A percentile compares a stretch with the other conserved stretches of the same genome.
phyloP scores from a whole-genome alignment of 352 stramenopile species.

The Globisporangium parvum region DNA sequence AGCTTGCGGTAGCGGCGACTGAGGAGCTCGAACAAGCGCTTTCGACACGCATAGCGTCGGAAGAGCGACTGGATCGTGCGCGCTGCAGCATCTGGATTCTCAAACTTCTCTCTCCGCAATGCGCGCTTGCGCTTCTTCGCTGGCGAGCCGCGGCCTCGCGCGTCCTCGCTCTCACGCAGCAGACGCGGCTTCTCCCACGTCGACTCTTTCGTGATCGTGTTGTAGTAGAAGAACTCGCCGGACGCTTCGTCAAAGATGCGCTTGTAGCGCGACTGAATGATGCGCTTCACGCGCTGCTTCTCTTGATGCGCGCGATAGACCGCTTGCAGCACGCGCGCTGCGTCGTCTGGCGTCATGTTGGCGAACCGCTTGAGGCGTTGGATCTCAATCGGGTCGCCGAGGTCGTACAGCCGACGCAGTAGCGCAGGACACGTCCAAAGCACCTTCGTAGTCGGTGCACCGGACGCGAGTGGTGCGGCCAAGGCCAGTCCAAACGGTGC shows the following conservation, averaged over 20 bases:
- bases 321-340: conserved; percentile 49
- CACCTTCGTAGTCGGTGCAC: conserved; percentile 14
- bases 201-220: conserved; percentile 59
- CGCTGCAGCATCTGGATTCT: conserved; percentile 31
- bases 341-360: conserved; percentile 43
- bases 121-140: conserved; percentile 4
- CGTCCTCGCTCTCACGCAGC: conserved; percentile 14
- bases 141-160: background rate
- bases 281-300: conserved; percentile 27
- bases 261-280: conserved; percentile 47
- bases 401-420: conserved; percentile 46
- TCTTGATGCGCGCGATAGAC: conserved; percentile 35
- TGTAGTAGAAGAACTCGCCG: conserved; percentile 65
- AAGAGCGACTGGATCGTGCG: conserved; percentile 57
- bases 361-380: conserved; percentile 35
- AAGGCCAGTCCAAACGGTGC: conserved; percentile 5
- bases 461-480: background rate
- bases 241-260: conserved; percentile 50
- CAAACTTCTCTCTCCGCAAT: conserved; percentile 27
- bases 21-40: conserved; percentile 34
- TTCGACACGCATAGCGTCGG: conserved; percentile 39
- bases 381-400: conserved; percentile 64
- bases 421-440: conserved; percentile 27
- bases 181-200: conserved; percentile 60
- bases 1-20: conserved; percentile 55